Conservation (phyloP, 371 early-diverging fungal species). For the Phascolomyces articulosus region DNA sequence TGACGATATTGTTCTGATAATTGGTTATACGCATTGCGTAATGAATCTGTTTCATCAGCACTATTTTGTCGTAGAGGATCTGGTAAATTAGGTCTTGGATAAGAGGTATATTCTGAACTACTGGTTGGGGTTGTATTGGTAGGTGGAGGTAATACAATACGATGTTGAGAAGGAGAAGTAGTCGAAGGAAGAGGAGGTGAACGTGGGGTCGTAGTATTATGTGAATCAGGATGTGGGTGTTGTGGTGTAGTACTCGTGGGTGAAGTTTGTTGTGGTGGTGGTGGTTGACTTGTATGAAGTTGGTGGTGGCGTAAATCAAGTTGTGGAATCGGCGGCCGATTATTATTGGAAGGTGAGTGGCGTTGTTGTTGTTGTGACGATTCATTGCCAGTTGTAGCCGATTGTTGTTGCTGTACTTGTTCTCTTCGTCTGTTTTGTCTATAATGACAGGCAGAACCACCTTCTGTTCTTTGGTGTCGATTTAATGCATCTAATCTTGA, state of each 20-base stretch:
- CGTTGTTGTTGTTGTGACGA: conserved; percentile 1
- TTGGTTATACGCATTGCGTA: conserved; percentile 7
- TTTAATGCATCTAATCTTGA: conserved; percentile 73
- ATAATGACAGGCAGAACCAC: conserved; percentile 35
- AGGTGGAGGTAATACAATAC: background rate
- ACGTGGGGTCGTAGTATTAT: background rate
- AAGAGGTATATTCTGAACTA: background rate
- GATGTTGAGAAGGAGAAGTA: conserved; percentile 3
- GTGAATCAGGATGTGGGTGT: background rate
- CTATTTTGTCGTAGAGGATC: background rate
- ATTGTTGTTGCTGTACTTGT: background rate
- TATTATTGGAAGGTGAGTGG: background rate
- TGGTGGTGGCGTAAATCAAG: conserved; percentile 10
- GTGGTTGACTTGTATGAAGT: no score
- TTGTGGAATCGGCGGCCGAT: conserved; percentile 9
- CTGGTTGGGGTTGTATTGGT: conserved; percentile 3
- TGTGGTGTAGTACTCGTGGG: background rate
- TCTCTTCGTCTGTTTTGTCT: conserved; percentile 9
- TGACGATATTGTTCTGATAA: conserved; percentile 1
- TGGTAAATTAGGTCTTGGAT: background rate
- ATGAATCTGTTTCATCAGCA: background rate
- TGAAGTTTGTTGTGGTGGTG: conserved; percentile 4
- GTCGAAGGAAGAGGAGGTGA: background rate
- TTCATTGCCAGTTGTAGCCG: background rate
- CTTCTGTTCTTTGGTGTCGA: conserved; percentile 68